A percentile compares a stretch with the other conserved stretches of the same genome.
These are phyloP conservation scores for Syzygium syzygioides DNA, from an alignment of 441 rosid species.

Conservation along the genomic window DNA sequence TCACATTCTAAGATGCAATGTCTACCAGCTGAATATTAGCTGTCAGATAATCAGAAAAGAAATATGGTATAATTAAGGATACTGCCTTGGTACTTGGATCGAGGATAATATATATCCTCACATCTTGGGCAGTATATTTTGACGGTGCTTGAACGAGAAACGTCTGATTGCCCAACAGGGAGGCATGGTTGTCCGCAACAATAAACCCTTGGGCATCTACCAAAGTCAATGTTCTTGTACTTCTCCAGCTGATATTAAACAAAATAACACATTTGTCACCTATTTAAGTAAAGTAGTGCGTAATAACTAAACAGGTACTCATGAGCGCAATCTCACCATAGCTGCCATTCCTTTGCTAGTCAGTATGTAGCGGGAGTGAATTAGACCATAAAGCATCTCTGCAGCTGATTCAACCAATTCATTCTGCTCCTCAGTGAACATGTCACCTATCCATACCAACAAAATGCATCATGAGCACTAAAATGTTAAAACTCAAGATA, in stretches of 20 bases:
- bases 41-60: background rate
- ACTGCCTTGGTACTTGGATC: slow-evolving; percentile 99
- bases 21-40: background rate
- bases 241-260: slow-evolving; percentile 54
- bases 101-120: slow-evolving; percentile 90
- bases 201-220: slow-evolving; percentile 96
- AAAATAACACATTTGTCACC: background rate
- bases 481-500: background rate
- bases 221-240: slow-evolving; percentile 92
- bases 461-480: background rate
- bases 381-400: slow-evolving; percentile 91
- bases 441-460: slow-evolving; percentile 51
- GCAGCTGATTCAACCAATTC: slow-evolving; percentile 98
- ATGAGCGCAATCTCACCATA: slow-evolving; percentile 42
- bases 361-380: slow-evolving; percentile 80
- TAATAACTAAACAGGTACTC: background rate
- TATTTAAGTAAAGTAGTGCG: background rate
- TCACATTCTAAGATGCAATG: background rate
- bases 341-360: slow-evolving; percentile 96
- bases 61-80: slow-evolving; percentile 37
- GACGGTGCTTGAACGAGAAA: slow-evolving; percentile 91
- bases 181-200: slow-evolving; percentile 98
- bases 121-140: slow-evolving; percentile 95
- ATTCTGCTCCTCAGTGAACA: slow-evolving; percentile 95
- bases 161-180: slow-evolving; percentile 96